Percentiles rank a stretch among this genome's conserved stretches.
Conservation (phyloP, 495 filamentous ascomycete genomes). For the Barbatosphaeria neglecta region DNA sequence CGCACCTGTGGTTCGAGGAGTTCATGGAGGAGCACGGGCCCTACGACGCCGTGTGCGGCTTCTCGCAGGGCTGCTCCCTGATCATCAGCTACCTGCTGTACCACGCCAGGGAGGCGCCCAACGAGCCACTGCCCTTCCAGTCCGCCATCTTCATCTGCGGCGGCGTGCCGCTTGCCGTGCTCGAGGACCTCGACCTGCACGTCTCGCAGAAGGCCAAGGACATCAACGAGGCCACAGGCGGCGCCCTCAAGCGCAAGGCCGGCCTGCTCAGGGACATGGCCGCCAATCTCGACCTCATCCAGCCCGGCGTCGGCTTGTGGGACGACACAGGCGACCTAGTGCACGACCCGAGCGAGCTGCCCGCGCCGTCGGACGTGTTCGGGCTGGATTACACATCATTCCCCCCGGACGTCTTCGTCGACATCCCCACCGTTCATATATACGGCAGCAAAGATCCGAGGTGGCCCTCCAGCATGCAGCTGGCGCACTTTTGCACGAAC, state of each 20-base stretch:
- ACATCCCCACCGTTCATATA: conserved; percentile 51
- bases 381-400: conserved; percentile 40
- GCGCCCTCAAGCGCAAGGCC: conserved; percentile 13
- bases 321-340: conserved; percentile 16
- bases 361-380: conserved; percentile 24
- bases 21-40: conserved; percentile 40
- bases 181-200: conserved; percentile 39
- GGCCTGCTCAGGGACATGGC: conserved; percentile 18
- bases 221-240: conserved; percentile 18
- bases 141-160: conserved; percentile 51
- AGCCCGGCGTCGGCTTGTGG: conserved; percentile 15
- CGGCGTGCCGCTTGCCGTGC: conserved; percentile 32
- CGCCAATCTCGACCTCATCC: conserved; percentile 13
- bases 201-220: conserved; percentile 31
- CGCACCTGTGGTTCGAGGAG: conserved; percentile 34
- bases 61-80: conserved; percentile 47
- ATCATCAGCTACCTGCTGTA: conserved; percentile 34
- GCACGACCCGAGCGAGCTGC: conserved; percentile 14
- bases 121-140: conserved; percentile 37
- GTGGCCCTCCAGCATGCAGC: conserved; percentile 41
- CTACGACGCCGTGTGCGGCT: conserved; percentile 50
- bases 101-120: conserved; percentile 18
- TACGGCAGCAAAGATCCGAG: conserved; percentile 48
- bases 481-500: conserved; percentile 42
- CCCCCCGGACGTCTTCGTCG: conserved; percentile 27